Conservation (phyloP, 2,329 filamentous ascomycete genomes). For the Fusarium sp. region DNA sequence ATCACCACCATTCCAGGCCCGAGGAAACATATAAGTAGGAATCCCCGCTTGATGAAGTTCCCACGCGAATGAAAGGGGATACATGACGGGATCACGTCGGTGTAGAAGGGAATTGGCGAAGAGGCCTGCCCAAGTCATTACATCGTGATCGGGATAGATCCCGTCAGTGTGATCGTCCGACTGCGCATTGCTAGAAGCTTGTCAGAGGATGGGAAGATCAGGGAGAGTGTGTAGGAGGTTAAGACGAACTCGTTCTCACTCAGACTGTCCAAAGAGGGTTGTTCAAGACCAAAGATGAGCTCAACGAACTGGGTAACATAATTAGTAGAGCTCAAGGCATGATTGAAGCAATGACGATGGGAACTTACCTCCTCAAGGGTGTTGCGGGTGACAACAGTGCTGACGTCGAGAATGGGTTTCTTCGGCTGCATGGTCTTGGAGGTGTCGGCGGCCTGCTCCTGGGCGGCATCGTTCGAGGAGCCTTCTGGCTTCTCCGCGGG, state of each 20-base stretch:
- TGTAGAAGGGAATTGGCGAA: background rate
- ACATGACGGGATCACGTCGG: no score
- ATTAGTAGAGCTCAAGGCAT: background rate
- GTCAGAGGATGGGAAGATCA: background rate
- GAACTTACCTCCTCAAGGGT: background rate
- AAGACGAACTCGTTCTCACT: background rate
- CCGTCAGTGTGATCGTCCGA: background rate
- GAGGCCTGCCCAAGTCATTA: background rate
- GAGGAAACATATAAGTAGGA: no score
- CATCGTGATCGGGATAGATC: background rate
- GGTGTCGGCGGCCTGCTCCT: background rate
- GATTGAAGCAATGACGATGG: background rate
- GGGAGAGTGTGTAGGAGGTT: background rate
- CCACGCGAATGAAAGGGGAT: no score
- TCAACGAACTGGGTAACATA: background rate
- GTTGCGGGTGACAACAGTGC: background rate
- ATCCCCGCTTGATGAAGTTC: no score
- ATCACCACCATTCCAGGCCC: no score
- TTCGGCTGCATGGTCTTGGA: background rate
- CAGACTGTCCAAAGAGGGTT: background rate
- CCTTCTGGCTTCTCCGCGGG: background rate
- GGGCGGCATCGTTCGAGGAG: background rate
- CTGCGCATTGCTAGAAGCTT: background rate
- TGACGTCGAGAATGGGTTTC: background rate
- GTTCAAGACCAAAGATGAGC: background rate